phyloP scores from a whole-genome alignment of 345 rosid species.

The Cochlearia excelsa region DNA sequence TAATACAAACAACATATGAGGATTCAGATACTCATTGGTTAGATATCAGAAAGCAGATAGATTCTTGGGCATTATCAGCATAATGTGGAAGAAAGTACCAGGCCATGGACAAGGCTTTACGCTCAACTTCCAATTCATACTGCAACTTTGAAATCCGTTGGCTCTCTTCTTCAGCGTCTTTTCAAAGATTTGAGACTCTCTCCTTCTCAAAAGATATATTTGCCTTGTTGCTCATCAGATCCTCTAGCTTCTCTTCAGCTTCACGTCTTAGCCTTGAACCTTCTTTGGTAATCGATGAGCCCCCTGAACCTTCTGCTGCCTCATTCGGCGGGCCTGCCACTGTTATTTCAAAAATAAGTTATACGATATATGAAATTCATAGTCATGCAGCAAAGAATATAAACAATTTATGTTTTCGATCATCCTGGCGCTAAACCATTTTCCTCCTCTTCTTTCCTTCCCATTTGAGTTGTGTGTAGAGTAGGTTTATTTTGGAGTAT shows the following conservation, averaged over 20 bases:
- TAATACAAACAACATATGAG: constrained; percentile 32
- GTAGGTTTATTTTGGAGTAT: no score
- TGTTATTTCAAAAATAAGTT: no score
- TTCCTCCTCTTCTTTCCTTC: no score
- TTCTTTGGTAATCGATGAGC: no score
- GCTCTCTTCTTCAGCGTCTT: constrained; percentile 77
- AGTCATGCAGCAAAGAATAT: no score
- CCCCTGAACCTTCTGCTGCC: no score
- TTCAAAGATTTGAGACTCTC: constrained; percentile 57
- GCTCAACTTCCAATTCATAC: constrained; percentile 85
- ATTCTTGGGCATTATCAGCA: neutral
- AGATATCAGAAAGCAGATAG: neutral
- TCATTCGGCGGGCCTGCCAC: no score
- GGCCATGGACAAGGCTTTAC: constrained; percentile 93
- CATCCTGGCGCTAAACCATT: no score
- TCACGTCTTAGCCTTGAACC: constrained; percentile 62
- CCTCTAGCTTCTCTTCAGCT: constrained; percentile 76
- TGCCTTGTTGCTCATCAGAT: constrained; percentile 68
- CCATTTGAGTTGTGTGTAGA: no score
- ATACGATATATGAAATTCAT: no score
- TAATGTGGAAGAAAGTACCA: constrained; percentile 44
- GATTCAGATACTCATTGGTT: neutral
- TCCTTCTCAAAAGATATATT: constrained; percentile 85
- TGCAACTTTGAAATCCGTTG: constrained; percentile 70
- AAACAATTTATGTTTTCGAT: no score